These are phyloP conservation scores for Ramaria sp. DNA, from an alignment of 768 basidiomycete species.

Conservation along the genomic window DNA sequence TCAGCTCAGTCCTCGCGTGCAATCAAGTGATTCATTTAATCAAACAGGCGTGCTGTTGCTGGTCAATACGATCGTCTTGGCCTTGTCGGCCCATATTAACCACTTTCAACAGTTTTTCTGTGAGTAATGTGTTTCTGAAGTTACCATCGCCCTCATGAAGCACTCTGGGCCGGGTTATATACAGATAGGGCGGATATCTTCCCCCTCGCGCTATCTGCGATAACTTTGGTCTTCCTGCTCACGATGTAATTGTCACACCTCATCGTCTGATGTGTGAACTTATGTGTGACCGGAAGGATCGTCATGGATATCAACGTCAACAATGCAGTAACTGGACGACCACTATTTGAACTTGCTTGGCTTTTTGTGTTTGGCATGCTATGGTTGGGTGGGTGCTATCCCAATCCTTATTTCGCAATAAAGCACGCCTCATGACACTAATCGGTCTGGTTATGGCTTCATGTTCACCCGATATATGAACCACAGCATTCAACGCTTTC, in stretches of 20 bases:
- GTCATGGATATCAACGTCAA: conserved; percentile 30
- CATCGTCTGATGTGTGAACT: not conserved
- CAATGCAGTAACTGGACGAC: conserved; percentile 34
- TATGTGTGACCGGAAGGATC: conserved; percentile 22
- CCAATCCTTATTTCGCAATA: not conserved
- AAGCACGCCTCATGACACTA: not conserved
- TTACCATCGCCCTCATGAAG: conserved; percentile 6
- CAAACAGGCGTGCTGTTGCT: conserved; percentile 32
- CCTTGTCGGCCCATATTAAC: conserved; percentile 43
- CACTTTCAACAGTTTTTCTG: conserved; percentile 51
- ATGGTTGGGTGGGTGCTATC: conserved; percentile 38
- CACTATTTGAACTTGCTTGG: conserved; percentile 37
- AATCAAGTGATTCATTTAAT: not conserved
- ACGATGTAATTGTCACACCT: conserved; percentile 18
- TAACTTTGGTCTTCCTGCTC: conserved; percentile 34
- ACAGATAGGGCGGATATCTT: conserved; percentile 50
- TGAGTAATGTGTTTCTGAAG: conserved; percentile 19
- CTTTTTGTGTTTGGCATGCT: conserved; percentile 37
- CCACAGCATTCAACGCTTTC: conserved; percentile 45
- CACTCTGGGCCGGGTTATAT: not conserved
- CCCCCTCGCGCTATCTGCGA: conserved; percentile 48
- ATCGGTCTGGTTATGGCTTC: not conserved
- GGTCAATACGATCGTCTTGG: conserved; percentile 40
- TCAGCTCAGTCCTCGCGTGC: not conserved
- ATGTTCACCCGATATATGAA: not conserved